These are phyloP conservation scores for Epichloe sylvatica DNA, from an alignment of 2,329 filamentous ascomycete genomes.

Conservation along the genomic window DNA sequence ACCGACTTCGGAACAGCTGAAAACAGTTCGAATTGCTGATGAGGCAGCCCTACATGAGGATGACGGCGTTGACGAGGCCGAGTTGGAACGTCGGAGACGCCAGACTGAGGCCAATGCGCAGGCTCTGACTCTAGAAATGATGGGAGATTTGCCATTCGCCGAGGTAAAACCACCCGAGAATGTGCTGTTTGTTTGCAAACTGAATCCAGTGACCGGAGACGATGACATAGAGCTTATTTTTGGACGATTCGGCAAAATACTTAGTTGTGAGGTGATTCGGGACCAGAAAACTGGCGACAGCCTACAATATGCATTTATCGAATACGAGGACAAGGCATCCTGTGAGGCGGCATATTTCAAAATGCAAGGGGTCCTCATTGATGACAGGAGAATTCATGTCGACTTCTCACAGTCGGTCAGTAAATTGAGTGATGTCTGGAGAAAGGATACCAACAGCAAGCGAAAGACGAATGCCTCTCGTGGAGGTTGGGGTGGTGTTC, in stretches of 20 bases:
- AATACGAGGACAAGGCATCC: slow-evolving; percentile 82
- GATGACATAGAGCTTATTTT: slow-evolving; percentile 94
- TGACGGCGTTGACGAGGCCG: slow-evolving; percentile 59
- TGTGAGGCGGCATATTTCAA: slow-evolving; percentile 97
- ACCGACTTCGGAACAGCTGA: slow-evolving; percentile 72
- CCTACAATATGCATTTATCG: slow-evolving; percentile 93
- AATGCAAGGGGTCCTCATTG: slow-evolving; percentile 95
- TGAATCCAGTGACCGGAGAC: slow-evolving; percentile 92
- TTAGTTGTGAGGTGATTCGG: slow-evolving; percentile 91
- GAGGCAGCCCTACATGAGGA: slow-evolving; percentile 71
- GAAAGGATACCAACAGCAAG: slow-evolving; percentile 72
- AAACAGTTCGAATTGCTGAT: slow-evolving; percentile 81
- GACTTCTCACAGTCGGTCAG: slow-evolving; percentile 94
- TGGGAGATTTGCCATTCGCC: slow-evolving; percentile 91
- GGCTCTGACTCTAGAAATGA: slow-evolving; percentile 90
- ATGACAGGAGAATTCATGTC: slow-evolving; percentile 93
- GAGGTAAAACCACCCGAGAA: slow-evolving; percentile 97
- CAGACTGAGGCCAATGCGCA: slow-evolving; percentile 88
- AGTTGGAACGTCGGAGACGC: slow-evolving; percentile 62
- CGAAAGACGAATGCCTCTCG: slow-evolving; percentile 41
- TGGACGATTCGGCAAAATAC: slow-evolving; percentile 84
- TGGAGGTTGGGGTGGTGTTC: slow-evolving; percentile 84
- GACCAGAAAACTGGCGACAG: slow-evolving; percentile 91
- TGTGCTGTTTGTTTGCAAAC: slow-evolving; percentile 93
- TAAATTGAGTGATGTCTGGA: slow-evolving; percentile 80